These are phyloP conservation scores for Ceratopteris richardii DNA, from an alignment of 75 land plant genomes.

Conservation along the genomic window DNA sequence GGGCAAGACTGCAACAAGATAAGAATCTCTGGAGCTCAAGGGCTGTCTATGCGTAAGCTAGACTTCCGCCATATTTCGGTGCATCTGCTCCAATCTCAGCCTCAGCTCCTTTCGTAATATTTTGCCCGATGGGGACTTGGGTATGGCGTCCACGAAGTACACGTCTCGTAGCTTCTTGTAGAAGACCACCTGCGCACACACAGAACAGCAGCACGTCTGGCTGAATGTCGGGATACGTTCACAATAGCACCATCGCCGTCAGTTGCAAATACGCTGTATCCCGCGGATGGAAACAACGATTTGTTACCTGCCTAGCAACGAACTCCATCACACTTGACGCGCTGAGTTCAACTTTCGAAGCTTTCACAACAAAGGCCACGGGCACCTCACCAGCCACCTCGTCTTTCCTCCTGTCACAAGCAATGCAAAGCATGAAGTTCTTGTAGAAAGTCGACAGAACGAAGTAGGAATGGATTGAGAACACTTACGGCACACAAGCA, in stretches of 20 bases:
- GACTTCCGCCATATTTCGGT: too few relatives aligned
- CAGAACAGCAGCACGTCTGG: too few relatives aligned
- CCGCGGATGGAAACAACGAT: too few relatives aligned
- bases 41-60: too few relatives aligned
- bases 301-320: conserved; percentile 52
- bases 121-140: conserved; percentile 37
- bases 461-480: not conserved
- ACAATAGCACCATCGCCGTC: too few relatives aligned
- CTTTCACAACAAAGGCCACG: conserved; percentile 60
- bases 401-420: conserved; percentile 44
- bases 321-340: conserved; percentile 67
- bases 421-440: not conserved
- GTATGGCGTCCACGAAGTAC: conserved; percentile 23
- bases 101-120: conserved; percentile 29
- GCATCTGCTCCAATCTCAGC: not conserved
- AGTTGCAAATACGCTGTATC: too few relatives aligned
- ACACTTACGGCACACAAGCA: conserved; percentile 70
- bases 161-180: conserved; percentile 36
- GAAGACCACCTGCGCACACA: conserved; percentile 46
- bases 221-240: too few relatives aligned
- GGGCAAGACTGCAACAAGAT: too few relatives aligned
- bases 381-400: conserved; percentile 75
- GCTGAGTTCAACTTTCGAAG: conserved; percentile 29
- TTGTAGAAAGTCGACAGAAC: not conserved
- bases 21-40: too few relatives aligned